Base-by-base conservation (phyloP, 169 alveolate species). In the Hepatocystis sp. region DNA sequence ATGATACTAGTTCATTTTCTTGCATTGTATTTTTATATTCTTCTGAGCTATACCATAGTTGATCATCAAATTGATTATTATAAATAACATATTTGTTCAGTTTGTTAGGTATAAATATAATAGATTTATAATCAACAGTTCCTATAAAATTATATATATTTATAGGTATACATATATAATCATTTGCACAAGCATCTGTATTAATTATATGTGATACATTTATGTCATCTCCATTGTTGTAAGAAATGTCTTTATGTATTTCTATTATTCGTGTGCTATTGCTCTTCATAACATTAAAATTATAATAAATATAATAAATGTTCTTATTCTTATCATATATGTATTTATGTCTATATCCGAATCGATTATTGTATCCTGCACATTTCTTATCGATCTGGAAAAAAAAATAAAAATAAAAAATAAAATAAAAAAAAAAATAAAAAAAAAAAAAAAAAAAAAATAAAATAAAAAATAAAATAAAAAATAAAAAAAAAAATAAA, bases 211-310 rank as follows among this genome's bases (percentile, higher is more conserved):
- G 86, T 15, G 86, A 71, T 21, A 71, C 71, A 61, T 71, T 71
- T 27, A 71, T 71, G 15, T 71, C 86, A 58, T 71, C 86, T 42
- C 86, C 86, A 71, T 71, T 71, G 39, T 71, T 71, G 46, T 71
- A 71, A 11, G 86, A 71, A 27, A 71, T 71, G 51, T 71, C 86
- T 30, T 71, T 71, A 61, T 71, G 71, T 39, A 71, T 56, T 42
- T 71, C 86, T 2, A 71, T 71, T 11, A 15, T 71, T 46, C 64
- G 55, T 36, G 86, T 23, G 8, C 44, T n/a, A 36, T 58, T 56
- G 10, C 56, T 56, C 17, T 51, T 71, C 7, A 71, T 32, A 1
- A 71, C 86, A 34, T 71, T 71, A 64, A 71, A 71, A 27, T 71
- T 71, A 39, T 44, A 71, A 30, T 55, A 71, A 1, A 56, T 53